Percentiles rank a stretch among this genome's conserved stretches.
These are phyloP conservation scores for Raphanus sativus DNA, from an alignment of 345 rosid genomes.

Conservation along the genomic window DNA sequence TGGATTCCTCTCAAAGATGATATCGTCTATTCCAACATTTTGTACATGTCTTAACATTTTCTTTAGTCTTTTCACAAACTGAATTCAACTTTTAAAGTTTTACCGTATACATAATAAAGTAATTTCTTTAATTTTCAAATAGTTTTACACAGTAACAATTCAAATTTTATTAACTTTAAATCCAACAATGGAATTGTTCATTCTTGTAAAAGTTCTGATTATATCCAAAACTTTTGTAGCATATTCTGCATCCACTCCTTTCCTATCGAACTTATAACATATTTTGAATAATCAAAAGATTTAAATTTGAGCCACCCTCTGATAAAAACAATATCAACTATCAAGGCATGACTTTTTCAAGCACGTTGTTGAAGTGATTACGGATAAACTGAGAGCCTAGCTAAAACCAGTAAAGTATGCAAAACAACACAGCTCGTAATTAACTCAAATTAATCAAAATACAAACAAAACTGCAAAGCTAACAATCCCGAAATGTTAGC, in stretches of 20 bases:
- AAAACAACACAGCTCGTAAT: neutral
- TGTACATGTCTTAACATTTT: neutral
- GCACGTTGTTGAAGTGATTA: neutral
- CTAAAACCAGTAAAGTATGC: neutral
- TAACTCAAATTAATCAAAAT: slow-evolving; percentile 21
- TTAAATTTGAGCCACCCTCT: slow-evolving; percentile 3
- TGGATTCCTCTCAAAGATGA: neutral
- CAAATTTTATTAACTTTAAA: slow-evolving; percentile 8
- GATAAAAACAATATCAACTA: neutral
- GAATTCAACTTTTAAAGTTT: neutral
- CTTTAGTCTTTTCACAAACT: neutral
- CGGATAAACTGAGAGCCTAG: neutral
- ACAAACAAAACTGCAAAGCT: slow-evolving; percentile 18
- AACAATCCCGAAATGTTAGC: slow-evolving; percentile 15
- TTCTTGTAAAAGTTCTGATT: neutral
- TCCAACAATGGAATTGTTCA: neutral
- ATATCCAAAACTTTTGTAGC: slow-evolving; percentile 20
- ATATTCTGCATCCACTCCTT: neutral
- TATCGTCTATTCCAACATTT: neutral
- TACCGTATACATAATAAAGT: neutral
- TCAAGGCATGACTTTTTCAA: neutral
- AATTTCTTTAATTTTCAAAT: neutral
- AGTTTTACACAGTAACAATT: neutral
- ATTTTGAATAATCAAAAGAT: slow-evolving; percentile 8
- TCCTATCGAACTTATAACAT: neutral